These are phyloP conservation scores for Boletus pseudo-olivaceus DNA, from an alignment of 768 basidiomycete genomes.

Conservation along the genomic window DNA sequence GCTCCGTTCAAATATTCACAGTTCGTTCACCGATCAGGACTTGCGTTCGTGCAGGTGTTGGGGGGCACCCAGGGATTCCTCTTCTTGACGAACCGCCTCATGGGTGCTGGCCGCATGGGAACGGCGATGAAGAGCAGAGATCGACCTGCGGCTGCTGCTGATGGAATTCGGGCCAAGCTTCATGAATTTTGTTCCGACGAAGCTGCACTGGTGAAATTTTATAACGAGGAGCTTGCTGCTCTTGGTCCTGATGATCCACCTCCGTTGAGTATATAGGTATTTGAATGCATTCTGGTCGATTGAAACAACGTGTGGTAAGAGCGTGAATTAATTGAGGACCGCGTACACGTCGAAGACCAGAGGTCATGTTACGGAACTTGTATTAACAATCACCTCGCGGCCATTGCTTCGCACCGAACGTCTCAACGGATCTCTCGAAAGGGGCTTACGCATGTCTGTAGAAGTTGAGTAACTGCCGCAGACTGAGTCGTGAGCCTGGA, in stretches of 20 bases:
- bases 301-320: conserved; percentile 8
- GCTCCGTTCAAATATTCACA: conserved; percentile 78
- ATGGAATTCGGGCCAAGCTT: conserved; percentile 58
- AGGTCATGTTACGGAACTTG: conserved; percentile 35
- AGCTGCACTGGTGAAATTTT: conserved; percentile 56
- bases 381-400: conserved; percentile 62
- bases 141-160: conserved; percentile 55
- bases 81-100: conserved; percentile 86
- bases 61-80: conserved; percentile 78
- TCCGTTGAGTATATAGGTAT: conserved; percentile 42
- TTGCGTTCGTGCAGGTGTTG: conserved; percentile 86
- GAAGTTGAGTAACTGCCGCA: background rate
- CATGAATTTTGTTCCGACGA: conserved; percentile 63
- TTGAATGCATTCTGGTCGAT: conserved; percentile 8
- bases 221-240: conserved; percentile 62
- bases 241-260: conserved; percentile 42
- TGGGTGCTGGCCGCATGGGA: conserved; percentile 66
- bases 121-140: conserved; percentile 52
- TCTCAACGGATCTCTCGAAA: conserved; percentile 56
- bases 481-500: conserved; percentile 14
- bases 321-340: background rate
- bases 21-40: conserved; percentile 87
- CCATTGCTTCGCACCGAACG: conserved; percentile 71
- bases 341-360: conserved; percentile 5
- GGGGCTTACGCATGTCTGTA: conserved; percentile 69